Base-by-base conservation (phyloP, 495 filamentous ascomycete species). In the Penicillium bialowiezense region DNA sequence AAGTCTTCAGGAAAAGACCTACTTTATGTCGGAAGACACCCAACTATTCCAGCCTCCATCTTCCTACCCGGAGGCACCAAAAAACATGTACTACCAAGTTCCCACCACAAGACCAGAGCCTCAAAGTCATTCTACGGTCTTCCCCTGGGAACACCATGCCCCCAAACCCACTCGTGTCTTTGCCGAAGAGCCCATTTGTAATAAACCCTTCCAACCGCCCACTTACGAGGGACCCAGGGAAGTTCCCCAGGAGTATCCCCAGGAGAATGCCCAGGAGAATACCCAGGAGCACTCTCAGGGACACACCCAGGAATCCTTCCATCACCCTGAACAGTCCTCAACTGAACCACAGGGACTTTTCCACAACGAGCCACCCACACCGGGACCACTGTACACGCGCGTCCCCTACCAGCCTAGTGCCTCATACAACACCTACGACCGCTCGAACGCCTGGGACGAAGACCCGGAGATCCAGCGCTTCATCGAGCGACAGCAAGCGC, bases 371-470 rank as follows among this genome's bases (percentile, higher is more conserved):
- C 49, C 47, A 54, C 38, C 60, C 52, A 48, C 51, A 53, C 20
- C 52, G 12, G 24, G 36, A 8, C 39, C 17, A 10, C 57, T 29
- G 6, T 47, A 57, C 15, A 46, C 34, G 1, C 43, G 70, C 71
- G 41, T 66, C 63, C 29, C 52, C 8, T 59, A 46, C 41, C 49
- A 70, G 45, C 67, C 68, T 18, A 63, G 75, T 34, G 53, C 75
- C 7, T 72, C 82, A 8, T 93, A 84, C 81, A 69, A 80, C 41
- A 68, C 70, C 51, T 88, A 86, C 58, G 78, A 77, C 47, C 73
- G 81, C 61, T 77, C 76, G 32, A 96, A 96, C 64, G 90, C 88
- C 34, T 96, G 91, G 91, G 91, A 96, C 56, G 86, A 87, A 28
- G 80, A 90, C 20, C 87, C 87, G 2, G 80, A 87, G 44, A 96